Percentiles rank a stretch among this genome's conserved stretches.
Evolutionary conservation across 2,329 filamentous ascomycete genomes (phyloP).

Genomic region (Neofusicoccum sp.): DNA sequence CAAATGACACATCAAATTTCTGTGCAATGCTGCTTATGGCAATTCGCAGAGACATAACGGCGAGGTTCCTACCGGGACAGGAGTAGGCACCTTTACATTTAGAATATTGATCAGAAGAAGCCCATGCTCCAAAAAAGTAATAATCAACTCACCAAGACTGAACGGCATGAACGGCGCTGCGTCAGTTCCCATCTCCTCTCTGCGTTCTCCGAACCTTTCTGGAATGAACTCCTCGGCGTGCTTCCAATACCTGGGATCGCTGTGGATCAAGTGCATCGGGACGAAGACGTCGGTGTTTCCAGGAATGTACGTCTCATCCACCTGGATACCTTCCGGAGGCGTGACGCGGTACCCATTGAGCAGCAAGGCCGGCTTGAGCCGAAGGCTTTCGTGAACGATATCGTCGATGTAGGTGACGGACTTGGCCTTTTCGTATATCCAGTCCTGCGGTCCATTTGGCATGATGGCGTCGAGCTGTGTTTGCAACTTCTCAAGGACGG

Average conservation of each 20-base stretch:
- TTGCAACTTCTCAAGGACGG: constrained; percentile 32
- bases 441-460: constrained; percentile 22
- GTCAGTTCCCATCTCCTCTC: too few species aligned
- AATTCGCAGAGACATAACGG: constrained; percentile 65
- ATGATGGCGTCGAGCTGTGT: constrained; percentile 29
- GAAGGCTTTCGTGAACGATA: constrained; percentile 35
- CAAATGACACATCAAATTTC: constrained; percentile 56
- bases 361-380: constrained; percentile 39
- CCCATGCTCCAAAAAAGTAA: too few species aligned
- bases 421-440: constrained; percentile 32
- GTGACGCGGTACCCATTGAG: constrained; percentile 38
- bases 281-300: constrained; percentile 29
- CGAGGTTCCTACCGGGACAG: constrained; percentile 70
- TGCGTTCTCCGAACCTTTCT: too few species aligned
- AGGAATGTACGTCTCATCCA: constrained; percentile 35
- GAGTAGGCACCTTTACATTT: constrained; percentile 66
- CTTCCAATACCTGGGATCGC: too few species aligned
- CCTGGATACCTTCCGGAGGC: constrained; percentile 33
- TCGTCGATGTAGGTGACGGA: constrained; percentile 35
- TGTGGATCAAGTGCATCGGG: too few species aligned
- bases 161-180: too few species aligned
- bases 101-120: too few species aligned
- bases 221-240: too few species aligned
- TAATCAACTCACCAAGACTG: too few species aligned
- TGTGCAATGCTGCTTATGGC: constrained; percentile 62